Base-by-base conservation (phyloP, 352 stramenopile genomes). In the Globisporangium iwayamae region DNA sequence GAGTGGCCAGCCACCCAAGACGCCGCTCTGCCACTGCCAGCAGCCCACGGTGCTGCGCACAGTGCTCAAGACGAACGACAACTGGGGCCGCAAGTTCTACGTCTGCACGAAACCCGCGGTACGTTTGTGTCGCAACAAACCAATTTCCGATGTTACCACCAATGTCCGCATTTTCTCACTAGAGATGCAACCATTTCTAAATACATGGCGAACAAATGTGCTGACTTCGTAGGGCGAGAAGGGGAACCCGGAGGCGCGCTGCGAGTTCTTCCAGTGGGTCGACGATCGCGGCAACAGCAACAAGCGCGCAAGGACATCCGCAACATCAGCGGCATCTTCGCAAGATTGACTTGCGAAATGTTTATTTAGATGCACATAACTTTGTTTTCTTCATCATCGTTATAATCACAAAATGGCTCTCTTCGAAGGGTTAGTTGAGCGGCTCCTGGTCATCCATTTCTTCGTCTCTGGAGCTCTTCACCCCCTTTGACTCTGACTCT, bases 201-300 rank as follows among this genome's bases (percentile, higher is more conserved):
- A 8, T 25, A 16, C 8, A 43, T 47, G 18, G 47, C 25, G 18
- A 48, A n/a, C 52, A 43, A 66, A n/a, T n/a, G 38, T 45, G 38
- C 0, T 60, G 50, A 16, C 39, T 36, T 38, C 13, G 48, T 55
- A 94, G 85, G 86, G 87, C n/a, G 85, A 92, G 55, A 87, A 87
- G 56, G 76, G 82, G 10, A 77, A 95, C 68, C 81, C 81, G 1
- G 77, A 93, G 8, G 87, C 83, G 7, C 69, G 85, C 3, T 96
- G 88, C 60, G 83, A 96, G 50, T 95, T 91, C 63, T 96, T 96
- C 63, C 79, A 91, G 64, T 96, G 88, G 88, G 75, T 73, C 9
- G 70, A 89, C 46, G 73, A 67, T 22, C 76, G 75, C 63, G 43
- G 56, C 55, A 56, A 46, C 8, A 57, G 41, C 25, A 75, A 67